These are phyloP conservation scores for Aureobasidium sp. DNA, from an alignment of 2,329 filamentous ascomycete species.

Conservation along the genomic window DNA sequence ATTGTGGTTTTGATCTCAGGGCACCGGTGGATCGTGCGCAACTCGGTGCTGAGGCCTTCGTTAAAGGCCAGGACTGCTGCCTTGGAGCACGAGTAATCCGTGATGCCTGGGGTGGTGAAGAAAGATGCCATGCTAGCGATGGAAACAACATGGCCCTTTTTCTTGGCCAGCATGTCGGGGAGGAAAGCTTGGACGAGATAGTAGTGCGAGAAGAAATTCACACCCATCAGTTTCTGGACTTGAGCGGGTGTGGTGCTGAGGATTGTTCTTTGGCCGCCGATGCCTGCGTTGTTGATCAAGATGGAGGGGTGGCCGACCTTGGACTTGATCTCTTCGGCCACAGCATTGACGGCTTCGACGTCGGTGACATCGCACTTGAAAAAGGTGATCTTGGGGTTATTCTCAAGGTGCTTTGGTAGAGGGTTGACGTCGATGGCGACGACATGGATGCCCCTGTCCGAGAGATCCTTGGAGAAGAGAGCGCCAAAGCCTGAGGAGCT, in stretches of 20 bases:
- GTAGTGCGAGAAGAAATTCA: conserved; percentile 48
- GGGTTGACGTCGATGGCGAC: conserved; percentile 33
- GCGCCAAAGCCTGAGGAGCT: conserved; percentile 34
- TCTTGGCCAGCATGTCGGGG: conserved; percentile 43
- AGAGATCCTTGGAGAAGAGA: conserved; percentile 30
- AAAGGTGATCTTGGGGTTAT: conserved; percentile 30
- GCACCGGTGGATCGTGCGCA: conserved; percentile 37
- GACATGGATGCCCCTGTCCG: conserved; percentile 32
- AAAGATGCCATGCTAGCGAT: conserved; percentile 50
- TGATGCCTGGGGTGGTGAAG: conserved; percentile 41
- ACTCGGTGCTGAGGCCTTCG: conserved; percentile 39
- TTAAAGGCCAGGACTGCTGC: conserved; percentile 48
- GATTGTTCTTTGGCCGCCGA: conserved; percentile 42
- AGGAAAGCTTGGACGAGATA: conserved; percentile 46
- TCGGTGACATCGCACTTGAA: conserved; percentile 45
- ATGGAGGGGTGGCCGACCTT: conserved; percentile 40
- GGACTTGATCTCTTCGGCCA: conserved; percentile 34
- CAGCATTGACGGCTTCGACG: conserved; percentile 38
- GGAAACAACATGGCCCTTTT: conserved; percentile 50
- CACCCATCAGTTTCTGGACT: conserved; percentile 44
- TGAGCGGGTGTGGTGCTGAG: conserved; percentile 39
- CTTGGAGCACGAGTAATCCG: conserved; percentile 49
- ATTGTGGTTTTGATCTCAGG: conserved; percentile 38
- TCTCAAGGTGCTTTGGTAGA: conserved; percentile 28
- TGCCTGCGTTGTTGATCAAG: conserved; percentile 46